Conservation (phyloP, 306 rosid genomes). For the Sphenostylis stenocarpa region DNA sequence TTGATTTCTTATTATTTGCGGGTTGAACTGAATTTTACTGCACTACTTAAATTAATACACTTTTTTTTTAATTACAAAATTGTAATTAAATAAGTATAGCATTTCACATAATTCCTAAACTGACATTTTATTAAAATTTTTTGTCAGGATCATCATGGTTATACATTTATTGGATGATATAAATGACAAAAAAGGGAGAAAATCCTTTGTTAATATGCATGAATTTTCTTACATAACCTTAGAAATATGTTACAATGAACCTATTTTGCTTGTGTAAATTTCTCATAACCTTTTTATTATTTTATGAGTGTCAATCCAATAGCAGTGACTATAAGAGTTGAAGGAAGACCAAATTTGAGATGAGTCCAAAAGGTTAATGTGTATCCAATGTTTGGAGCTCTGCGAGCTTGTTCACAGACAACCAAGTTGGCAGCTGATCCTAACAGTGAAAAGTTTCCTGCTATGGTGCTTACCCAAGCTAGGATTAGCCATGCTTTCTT, state of each 20-base stretch:
- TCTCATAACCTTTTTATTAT: slow-evolving; percentile 25
- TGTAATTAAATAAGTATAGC: too few species aligned
- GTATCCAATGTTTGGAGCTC: slow-evolving; percentile 56
- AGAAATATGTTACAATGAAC: background rate
- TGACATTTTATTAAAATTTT: background rate
- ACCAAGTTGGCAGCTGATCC: slow-evolving; percentile 94
- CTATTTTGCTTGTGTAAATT: background rate
- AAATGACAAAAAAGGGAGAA: background rate
- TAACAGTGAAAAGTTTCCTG: slow-evolving; percentile 75
- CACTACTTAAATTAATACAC: too few species aligned
- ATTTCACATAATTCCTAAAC: background rate
- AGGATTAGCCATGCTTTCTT: slow-evolving; percentile 81
- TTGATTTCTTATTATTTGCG: too few species aligned
- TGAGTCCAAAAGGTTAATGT: slow-evolving; percentile 81
- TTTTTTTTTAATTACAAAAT: too few species aligned
- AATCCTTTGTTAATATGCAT: background rate
- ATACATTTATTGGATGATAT: background rate
- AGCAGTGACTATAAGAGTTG: slow-evolving; percentile 73
- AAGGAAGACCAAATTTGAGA: slow-evolving; percentile 85
- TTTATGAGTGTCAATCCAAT: slow-evolving; percentile 73
- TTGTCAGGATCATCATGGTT: background rate
- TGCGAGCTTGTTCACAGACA: slow-evolving; percentile 89
- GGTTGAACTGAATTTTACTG: too few species aligned
- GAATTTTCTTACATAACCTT: background rate
- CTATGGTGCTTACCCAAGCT: slow-evolving; percentile 89